Evolutionary conservation across 495 filamentous ascomycete species (phyloP).

Genomic region (Articulospora tetracladia): DNA sequence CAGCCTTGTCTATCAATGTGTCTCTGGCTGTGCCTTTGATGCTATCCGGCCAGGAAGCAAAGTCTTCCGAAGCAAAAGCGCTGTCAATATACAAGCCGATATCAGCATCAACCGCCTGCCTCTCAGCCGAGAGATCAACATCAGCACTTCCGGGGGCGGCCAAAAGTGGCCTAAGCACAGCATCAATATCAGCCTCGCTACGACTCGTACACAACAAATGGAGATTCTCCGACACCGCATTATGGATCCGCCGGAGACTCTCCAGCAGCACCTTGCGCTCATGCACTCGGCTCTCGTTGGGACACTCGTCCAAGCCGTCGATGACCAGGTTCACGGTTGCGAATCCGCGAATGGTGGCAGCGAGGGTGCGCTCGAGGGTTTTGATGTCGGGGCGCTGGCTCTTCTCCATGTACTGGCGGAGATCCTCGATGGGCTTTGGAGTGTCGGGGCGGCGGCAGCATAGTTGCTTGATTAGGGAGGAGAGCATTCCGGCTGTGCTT

Average conservation of each 20-base stretch:
- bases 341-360: slow-evolving; percentile 10
- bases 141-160: neutral
- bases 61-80: neutral
- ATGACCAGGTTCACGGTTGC: slow-evolving; percentile 17
- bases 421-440: neutral
- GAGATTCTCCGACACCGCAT: slow-evolving; percentile 6
- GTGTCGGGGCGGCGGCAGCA: slow-evolving; percentile 1
- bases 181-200: slow-evolving; percentile 24
- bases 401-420: neutral
- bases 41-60: slow-evolving; percentile 5
- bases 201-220: slow-evolving; percentile 28
- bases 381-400: slow-evolving; percentile 1
- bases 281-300: neutral
- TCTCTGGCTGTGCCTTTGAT: slow-evolving; percentile 6
- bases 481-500: slow-evolving; percentile 5
- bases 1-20: slow-evolving; percentile 3
- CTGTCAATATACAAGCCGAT: slow-evolving; percentile 22
- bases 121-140: slow-evolving; percentile 7
- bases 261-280: neutral
- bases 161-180: neutral
- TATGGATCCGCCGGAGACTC: neutral
- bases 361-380: slow-evolving; percentile 9
- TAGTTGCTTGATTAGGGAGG: slow-evolving; percentile 15
- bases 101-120: slow-evolving; percentile 16
- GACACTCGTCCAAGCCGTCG: slow-evolving; percentile 22